Evolutionary conservation across 768 basidiomycete species (phyloP), one percentile per base, ranked within the genome.

Genomic region (Guyanaporus albipodus): DNA sequence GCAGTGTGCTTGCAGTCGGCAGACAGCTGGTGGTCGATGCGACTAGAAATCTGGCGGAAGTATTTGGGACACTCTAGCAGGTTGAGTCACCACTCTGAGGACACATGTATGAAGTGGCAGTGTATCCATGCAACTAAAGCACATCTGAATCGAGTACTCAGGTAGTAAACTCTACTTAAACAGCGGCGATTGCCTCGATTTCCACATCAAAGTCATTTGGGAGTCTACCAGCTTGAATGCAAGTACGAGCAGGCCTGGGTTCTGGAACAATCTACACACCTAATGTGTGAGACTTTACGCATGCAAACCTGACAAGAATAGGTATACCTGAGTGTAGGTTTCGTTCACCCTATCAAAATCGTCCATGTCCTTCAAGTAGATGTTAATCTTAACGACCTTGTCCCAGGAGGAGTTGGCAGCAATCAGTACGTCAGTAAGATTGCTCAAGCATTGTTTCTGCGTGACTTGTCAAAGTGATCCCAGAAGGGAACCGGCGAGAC

Each of bases 151-250:
- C 27, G 22, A 35, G 22, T n/a, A 28, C 29, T 23, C 3, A 12
- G 10, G 8, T 35, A 24, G 23, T 48, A 31, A 31, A 10, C n/a
- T 14, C 14, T 12, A 19, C 12, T 57, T 41, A 62, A 35, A 46
- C 52, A 26, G 74, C 63, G n/a, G 82, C 80, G 49, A 83, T 82
- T 8, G 74, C 78, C 62, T 87, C 86, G 32, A 87, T 81, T 70
- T 90, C 87, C 34, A 87, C 73, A 54, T 84, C 75, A 6, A 86
- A 84, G 49, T 85, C 83, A 54, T 73, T 72, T 0, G 85, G 85
- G 28, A 88, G 70, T 53, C 76, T 75, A 8, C 76, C 82, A 11
- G 80, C 83, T 68, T 88, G 85, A 52, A 91, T 85, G 62, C 82
- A 85, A 8, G 84, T 85, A 44, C 87, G 69, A 8, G 86, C 80